Percentiles rank a stretch among this genome's conserved stretches.
phyloP scores from a whole-genome alignment of 192 early-diverging fungal species.

The Entophlyctis luteolus region DNA sequence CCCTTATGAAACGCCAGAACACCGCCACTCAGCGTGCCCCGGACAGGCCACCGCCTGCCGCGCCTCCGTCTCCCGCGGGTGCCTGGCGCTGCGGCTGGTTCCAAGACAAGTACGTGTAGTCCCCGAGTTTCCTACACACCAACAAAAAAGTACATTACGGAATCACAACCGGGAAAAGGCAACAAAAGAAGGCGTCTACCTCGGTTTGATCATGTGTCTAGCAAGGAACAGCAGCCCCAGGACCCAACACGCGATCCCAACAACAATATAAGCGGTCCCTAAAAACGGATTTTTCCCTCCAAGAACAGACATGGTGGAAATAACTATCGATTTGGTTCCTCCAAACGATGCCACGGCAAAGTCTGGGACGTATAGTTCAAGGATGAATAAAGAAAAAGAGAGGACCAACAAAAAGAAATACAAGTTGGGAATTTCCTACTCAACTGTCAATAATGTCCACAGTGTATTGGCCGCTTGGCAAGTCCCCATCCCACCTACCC shows the following conservation, averaged over 20 bases:
- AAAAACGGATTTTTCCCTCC: conserved; percentile 96
- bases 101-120: conserved; percentile 96
- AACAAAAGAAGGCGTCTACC: conserved; percentile 38
- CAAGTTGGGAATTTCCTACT: too few relatives aligned
- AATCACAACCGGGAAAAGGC: too few relatives aligned
- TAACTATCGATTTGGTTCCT: conserved; percentile 92
- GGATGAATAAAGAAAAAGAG: neutral
- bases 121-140: conserved; percentile 85
- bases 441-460: conserved; percentile 73
- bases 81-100: conserved; percentile 60
- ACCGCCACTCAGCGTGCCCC: too few relatives aligned
- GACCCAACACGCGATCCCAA: conserved; percentile 87
- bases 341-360: conserved; percentile 83
- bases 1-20: too few relatives aligned
- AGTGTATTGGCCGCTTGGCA: conserved; percentile 70
- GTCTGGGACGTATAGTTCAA: conserved; percentile 45
- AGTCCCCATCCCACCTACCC: conserved; percentile 61
- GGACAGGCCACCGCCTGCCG: too few relatives aligned
- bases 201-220: conserved; percentile 90
- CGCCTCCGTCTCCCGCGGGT: neutral
- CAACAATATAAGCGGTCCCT: conserved; percentile 88
- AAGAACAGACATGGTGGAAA: conserved; percentile 89
- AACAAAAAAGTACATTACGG: conserved; percentile 2
- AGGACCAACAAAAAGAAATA: conserved; percentile 67
- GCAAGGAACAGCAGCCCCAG: conserved; percentile 84